Evolutionary conservation across 768 basidiomycete genomes (phyloP).

Genomic region (Rubroboletus satanas): DNA sequence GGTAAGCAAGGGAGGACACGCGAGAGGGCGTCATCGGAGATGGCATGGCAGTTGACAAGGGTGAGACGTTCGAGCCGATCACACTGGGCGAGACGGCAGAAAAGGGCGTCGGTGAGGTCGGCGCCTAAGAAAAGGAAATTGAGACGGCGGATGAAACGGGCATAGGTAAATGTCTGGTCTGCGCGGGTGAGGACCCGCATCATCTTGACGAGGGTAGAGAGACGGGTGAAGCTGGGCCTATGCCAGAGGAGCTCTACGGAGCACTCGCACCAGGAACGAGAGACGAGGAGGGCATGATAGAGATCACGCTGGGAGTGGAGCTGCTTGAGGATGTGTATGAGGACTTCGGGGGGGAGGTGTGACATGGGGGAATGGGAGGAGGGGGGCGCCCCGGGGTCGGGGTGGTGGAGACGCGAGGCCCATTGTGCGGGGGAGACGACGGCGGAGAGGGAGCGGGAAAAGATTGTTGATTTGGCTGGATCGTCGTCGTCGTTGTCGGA

Average conservation of each 20-base stretch:
- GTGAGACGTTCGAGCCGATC: slow-evolving; percentile 84
- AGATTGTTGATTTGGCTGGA: slow-evolving; percentile 46
- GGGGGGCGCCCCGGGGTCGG: slow-evolving; percentile 28
- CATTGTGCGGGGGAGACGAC: slow-evolving; percentile 66
- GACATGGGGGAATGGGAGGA: slow-evolving; percentile 54
- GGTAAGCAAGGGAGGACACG: slow-evolving; percentile 65
- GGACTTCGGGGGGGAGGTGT: slow-evolving; percentile 81
- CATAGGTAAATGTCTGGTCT: slow-evolving; percentile 81
- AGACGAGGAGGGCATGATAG: slow-evolving; percentile 72
- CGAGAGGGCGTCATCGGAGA: slow-evolving; percentile 62
- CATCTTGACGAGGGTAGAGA: slow-evolving; percentile 73
- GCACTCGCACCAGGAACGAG: slow-evolving; percentile 92
- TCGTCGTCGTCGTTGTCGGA: slow-evolving; percentile 73
- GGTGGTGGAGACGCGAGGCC: slow-evolving; percentile 35
- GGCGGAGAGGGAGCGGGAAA: slow-evolving; percentile 35
- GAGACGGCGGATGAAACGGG: slow-evolving; percentile 83
- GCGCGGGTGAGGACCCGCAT: slow-evolving; percentile 59
- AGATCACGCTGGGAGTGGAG: slow-evolving; percentile 74
- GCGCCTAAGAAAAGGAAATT: slow-evolving; percentile 75
- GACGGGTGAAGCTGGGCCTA: slow-evolving; percentile 72
- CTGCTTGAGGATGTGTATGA: slow-evolving; percentile 88
- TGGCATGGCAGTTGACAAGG: slow-evolving; percentile 69
- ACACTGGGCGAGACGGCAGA: slow-evolving; percentile 69
- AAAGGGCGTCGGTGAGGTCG: slow-evolving; percentile 69
- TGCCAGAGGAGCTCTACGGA: slow-evolving; percentile 95